Base-by-base conservation (phyloP, 352 stramenopile genomes). In the Phytophthora gonapodyides region DNA sequence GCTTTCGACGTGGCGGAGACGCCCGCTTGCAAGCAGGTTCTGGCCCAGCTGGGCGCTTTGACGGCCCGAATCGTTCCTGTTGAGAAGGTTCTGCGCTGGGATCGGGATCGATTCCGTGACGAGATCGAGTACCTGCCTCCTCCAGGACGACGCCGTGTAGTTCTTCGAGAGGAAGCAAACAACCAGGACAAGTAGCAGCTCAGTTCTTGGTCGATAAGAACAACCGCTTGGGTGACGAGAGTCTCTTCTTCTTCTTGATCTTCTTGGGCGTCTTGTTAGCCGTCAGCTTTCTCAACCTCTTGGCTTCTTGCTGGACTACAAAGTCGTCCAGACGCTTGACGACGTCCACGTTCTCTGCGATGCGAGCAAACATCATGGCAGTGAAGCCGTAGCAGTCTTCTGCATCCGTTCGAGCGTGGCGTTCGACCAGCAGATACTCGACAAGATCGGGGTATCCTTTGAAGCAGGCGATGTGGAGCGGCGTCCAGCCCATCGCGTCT, bases 311-410 rank as follows among this genome's bases (percentile, higher is more conserved):
- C 7, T 75, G 62, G 1, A 46, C 71, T 8, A 73, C 60, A 27
- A 78, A 88, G 9, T 80, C 66, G 52, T 93, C 79, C 30, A 93
- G 51, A 36, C 75, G 72, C 52, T 79, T 78, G 21, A 89, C 59
- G 15, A 90, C 58, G 55, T 89, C 81, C 47, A 69, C 61, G 46
- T 93, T 87, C 37, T 85, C 80, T 19, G 82, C 78, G 17, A 91
- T 85, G 5, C 78, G 82, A 33, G 81, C 82, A 57, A 86, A 93
- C 69, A 89, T 71, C 31, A 87, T 72, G 0, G 81, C 80, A 2
- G 78, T 80, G 58, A 90, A 91, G n/a, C 82, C 76, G 38, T 90
- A 78, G 33, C 71, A 73, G 49, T 93, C 81, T 65, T 93, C 76
- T 0, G 83, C 15, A 17, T 88, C 69, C 8, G 64, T 64, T 5